Percentiles rank a stretch among this genome's conserved stretches.
These are phyloP conservation scores for Globisporangium abappressorium DNA, from an alignment of 352 stramenopile genomes.

Conservation along the genomic window DNA sequence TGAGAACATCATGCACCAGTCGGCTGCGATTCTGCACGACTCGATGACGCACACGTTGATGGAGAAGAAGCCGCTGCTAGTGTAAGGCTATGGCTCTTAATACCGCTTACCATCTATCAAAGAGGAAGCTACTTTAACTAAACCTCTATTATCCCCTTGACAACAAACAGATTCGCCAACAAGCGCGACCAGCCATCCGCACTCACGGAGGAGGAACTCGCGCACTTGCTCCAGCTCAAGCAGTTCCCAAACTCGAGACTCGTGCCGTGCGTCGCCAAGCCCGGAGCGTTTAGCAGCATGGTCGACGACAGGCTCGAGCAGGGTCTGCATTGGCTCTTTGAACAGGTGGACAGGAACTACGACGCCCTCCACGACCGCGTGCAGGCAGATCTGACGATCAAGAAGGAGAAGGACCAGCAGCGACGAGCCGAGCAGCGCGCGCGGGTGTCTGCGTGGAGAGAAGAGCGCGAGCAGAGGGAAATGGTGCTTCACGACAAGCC, in stretches of 20 bases:
- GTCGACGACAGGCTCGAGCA: constrained; percentile 67
- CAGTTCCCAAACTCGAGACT: constrained; percentile 41
- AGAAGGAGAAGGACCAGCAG: constrained; percentile 58
- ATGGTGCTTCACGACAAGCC: constrained; percentile 62
- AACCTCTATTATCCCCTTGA: neutral
- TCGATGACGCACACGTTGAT: constrained; percentile 58
- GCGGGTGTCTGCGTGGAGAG: constrained; percentile 64
- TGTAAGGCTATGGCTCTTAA: constrained; percentile 33
- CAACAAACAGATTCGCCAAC: constrained; percentile 64
- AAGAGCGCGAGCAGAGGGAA: constrained; percentile 62
- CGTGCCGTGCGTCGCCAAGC: constrained; percentile 60
- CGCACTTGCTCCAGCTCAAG: constrained; percentile 32
- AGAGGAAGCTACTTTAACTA: neutral
- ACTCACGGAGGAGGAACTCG: constrained; percentile 37
- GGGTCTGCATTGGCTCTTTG: constrained; percentile 70
- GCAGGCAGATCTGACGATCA: constrained; percentile 38
- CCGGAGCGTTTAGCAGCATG: constrained; percentile 35
- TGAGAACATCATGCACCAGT: constrained; percentile 41
- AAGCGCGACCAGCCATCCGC: constrained; percentile 55
- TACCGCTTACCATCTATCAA: neutral
- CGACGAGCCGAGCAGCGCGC: constrained; percentile 55
- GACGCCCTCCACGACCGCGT: constrained; percentile 48
- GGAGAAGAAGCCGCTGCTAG: constrained; percentile 58
- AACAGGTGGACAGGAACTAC: constrained; percentile 55
- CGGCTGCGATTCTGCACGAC: constrained; percentile 43